Percentiles rank a stretch among this genome's conserved stretches.
Evolutionary conservation across 192 early-diverging fungal genomes (phyloP).

Genomic region (Endogone sp.): DNA sequence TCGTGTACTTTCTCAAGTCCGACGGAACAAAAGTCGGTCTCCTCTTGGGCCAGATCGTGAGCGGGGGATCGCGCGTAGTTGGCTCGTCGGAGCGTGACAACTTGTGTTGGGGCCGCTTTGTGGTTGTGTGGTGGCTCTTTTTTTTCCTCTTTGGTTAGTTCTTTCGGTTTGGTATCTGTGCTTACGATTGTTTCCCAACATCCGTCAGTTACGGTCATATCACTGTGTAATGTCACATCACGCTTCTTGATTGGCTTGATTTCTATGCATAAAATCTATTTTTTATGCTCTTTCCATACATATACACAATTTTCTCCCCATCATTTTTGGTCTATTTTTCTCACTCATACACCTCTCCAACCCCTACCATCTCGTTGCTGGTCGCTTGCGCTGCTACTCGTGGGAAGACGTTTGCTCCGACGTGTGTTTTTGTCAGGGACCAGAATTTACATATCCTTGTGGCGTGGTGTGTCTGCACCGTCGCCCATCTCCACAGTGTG

Average conservation of each 20-base stretch:
- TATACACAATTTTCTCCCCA: too few species aligned
- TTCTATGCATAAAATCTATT: background rate
- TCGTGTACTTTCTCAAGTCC: too few species aligned
- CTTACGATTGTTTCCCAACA: too few species aligned
- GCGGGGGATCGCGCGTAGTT: too few species aligned
- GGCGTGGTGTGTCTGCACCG: background rate
- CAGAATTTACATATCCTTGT: background rate
- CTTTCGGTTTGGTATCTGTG: constrained; percentile 4
- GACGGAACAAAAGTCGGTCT: too few species aligned
- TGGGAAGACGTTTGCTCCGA: background rate
- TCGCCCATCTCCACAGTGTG: too few species aligned
- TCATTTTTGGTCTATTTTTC: too few species aligned
- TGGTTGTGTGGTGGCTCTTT: constrained; percentile 16
- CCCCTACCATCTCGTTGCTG: background rate
- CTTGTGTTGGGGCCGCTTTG: background rate
- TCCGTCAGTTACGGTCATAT: too few species aligned
- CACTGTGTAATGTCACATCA: too few species aligned
- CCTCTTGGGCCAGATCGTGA: too few species aligned
- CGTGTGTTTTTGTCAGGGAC: background rate
- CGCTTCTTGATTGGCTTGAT: constrained; percentile 4
- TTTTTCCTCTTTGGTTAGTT: constrained; percentile 17
- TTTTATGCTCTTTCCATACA: background rate
- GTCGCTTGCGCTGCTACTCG: constrained; percentile 5
- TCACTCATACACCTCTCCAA: background rate
- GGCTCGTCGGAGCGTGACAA: too few species aligned